Conservation (phyloP, 2,329 filamentous ascomycete genomes). For the Epichloe typhina region DNA sequence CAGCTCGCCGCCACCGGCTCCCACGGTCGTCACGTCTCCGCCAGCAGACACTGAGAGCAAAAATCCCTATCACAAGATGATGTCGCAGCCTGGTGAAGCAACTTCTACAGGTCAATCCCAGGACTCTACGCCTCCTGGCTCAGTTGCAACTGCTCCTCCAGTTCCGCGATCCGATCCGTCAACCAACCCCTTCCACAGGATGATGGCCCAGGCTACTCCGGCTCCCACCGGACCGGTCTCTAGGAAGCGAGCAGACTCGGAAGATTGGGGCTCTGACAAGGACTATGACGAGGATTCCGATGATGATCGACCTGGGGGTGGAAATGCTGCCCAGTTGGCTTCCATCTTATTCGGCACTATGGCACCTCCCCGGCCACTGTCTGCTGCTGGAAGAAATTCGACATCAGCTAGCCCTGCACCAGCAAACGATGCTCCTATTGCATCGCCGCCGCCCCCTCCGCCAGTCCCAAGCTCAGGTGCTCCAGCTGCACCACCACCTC, state of each 20-base stretch:
- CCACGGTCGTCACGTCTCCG: conserved; percentile 37
- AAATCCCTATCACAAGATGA: conserved; percentile 89
- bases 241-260: conserved; percentile 47
- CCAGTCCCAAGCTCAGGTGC: conserved; percentile 12
- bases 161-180: conserved; percentile 43
- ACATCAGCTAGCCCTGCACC: conserved; percentile 25
- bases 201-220: conserved; percentile 52
- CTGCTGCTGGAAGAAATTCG: conserved; percentile 62
- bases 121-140: conserved; percentile 23
- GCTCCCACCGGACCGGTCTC: conserved; percentile 39
- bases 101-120: conserved; percentile 23
- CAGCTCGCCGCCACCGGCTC: conserved; percentile 40
- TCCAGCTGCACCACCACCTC: conserved; percentile 14
- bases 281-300: conserved; percentile 55
- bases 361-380: conserved; percentile 81
- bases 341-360: conserved; percentile 95
- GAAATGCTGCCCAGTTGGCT: conserved; percentile 80
- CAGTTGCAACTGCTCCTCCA: conserved; percentile 14
- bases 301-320: conserved; percentile 65
- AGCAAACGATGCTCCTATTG: conserved; percentile 27
- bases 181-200: conserved; percentile 93
- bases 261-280: conserved; percentile 69
- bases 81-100: conserved; percentile 54
- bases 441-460: conserved; percentile 25
- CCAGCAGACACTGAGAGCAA: conserved; percentile 64